Evolutionary conservation across 352 stramenopile genomes (phyloP).

Genomic region (Phytophthora melonis): DNA sequence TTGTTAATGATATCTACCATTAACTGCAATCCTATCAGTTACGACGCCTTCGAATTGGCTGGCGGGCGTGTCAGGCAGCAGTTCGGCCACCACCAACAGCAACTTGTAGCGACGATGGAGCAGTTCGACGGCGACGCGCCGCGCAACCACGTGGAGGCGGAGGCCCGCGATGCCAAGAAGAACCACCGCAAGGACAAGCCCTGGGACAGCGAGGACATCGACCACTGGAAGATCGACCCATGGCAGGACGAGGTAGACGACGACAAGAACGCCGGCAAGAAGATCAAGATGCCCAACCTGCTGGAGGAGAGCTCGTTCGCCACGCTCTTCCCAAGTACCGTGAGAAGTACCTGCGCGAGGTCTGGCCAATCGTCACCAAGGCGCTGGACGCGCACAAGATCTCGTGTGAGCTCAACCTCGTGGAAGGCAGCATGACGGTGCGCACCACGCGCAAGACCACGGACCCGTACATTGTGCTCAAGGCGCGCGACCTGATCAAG

Average conservation of each 20-base stretch:
- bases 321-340: slow-evolving; percentile 99
- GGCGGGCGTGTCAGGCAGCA: slow-evolving; percentile 10
- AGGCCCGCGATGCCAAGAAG: slow-evolving; percentile 70
- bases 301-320: slow-evolving; percentile 99
- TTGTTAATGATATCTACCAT: not conserved
- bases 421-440: slow-evolving; percentile 95
- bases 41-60: slow-evolving; percentile 25
- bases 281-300: slow-evolving; percentile 81
- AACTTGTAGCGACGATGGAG: slow-evolving; percentile 51
- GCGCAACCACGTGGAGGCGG: slow-evolving; percentile 57
- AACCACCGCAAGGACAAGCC: slow-evolving; percentile 99
- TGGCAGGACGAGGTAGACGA: slow-evolving; percentile 83
- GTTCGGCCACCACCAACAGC: not conserved
- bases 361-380: slow-evolving; percentile 99
- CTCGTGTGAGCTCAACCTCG: slow-evolving; percentile 98
- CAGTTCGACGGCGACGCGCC: slow-evolving; percentile 70
- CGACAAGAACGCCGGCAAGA: slow-evolving; percentile 81
- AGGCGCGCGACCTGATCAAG: slow-evolving; percentile 99
- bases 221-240: slow-evolving; percentile 98
- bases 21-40: not conserved
- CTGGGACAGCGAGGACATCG: slow-evolving; percentile 98
- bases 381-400: slow-evolving; percentile 96
- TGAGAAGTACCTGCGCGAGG: slow-evolving; percentile 99
- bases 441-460: slow-evolving; percentile 96
- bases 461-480: slow-evolving; percentile 99